A percentile compares a stretch with the other conserved stretches of the same genome.
These are phyloP conservation scores for Boletus mariae DNA, from an alignment of 1,284 basidiomycete genomes.

Conservation along the genomic window DNA sequence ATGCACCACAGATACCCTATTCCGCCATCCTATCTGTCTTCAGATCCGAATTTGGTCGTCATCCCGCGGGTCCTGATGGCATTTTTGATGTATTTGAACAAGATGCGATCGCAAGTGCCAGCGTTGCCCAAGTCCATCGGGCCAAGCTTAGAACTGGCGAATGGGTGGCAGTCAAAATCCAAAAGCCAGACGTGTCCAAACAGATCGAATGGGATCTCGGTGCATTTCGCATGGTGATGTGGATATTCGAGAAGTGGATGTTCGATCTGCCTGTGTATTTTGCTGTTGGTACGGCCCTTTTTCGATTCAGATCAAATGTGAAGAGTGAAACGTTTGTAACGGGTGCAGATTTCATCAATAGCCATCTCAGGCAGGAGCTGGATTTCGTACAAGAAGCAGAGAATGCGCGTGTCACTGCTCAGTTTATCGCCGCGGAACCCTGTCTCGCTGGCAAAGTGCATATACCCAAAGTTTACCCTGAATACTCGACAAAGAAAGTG, in stretches of 20 bases:
- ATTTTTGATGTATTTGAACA: slow-evolving; percentile 78
- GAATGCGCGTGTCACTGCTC: slow-evolving; percentile 61
- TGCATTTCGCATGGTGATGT: slow-evolving; percentile 64
- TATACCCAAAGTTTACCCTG: slow-evolving; percentile 74
- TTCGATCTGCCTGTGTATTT: slow-evolving; percentile 80
- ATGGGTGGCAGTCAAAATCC: slow-evolving; percentile 88
- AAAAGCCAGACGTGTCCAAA: slow-evolving; percentile 81
- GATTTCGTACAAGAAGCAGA: slow-evolving; percentile 74
- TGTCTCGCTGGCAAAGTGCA: slow-evolving; percentile 68
- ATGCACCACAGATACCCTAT: slow-evolving; percentile 80
- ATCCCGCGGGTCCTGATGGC: slow-evolving; percentile 61
- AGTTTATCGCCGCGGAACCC: slow-evolving; percentile 60
- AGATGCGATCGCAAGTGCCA: slow-evolving; percentile 76
- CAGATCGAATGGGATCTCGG: slow-evolving; percentile 84
- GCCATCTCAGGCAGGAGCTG: slow-evolving; percentile 78
- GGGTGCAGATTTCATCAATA: slow-evolving; percentile 67
- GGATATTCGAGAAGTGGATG: slow-evolving; percentile 68
- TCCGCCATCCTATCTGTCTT: slow-evolving; percentile 70
- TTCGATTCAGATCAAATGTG: not conserved
- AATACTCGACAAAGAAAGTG: slow-evolving; percentile 71
- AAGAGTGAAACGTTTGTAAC: not conserved
- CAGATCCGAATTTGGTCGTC: slow-evolving; percentile 62
- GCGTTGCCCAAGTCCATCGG: slow-evolving; percentile 85
- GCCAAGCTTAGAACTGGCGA: slow-evolving; percentile 61
- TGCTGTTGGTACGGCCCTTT: slow-evolving; percentile 51